A percentile compares a stretch with the other conserved stretches of the same genome.
These are phyloP conservation scores for Clausena lansium DNA, from an alignment of 345 rosid genomes.

Conservation along the genomic window DNA sequence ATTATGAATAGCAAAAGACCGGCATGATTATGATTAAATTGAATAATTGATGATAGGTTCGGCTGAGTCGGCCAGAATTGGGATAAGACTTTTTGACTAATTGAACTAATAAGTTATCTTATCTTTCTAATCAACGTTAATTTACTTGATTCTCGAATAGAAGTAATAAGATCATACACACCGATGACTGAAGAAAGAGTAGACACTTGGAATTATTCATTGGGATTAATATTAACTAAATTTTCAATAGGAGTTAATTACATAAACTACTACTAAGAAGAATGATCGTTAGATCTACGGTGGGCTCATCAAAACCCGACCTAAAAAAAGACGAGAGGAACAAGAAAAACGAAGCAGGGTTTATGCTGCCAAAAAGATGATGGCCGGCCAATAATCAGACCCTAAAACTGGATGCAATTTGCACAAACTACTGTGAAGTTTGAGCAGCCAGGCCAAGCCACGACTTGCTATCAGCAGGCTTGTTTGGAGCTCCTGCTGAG, in stretches of 20 bases:
- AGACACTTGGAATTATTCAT: background rate
- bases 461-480: slow-evolving; percentile 46
- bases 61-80: background rate
- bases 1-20: background rate
- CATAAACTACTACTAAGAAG: slow-evolving; percentile 26
- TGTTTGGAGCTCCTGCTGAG: slow-evolving; percentile 29
- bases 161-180: background rate
- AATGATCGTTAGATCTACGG: slow-evolving; percentile 19
- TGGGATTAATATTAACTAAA: background rate
- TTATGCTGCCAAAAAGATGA: slow-evolving; percentile 16
- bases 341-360: slow-evolving; percentile 3
- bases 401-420: slow-evolving; percentile 5
- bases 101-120: background rate
- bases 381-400: slow-evolving; percentile 8
- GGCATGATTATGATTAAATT: background rate
- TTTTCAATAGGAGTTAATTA: slow-evolving; percentile 13
- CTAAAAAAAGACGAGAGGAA: background rate
- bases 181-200: background rate
- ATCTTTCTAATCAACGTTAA: background rate
- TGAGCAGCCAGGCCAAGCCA: slow-evolving; percentile 81
- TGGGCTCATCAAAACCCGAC: slow-evolving; percentile 11
- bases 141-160: background rate
- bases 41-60: background rate
- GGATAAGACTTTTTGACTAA: background rate
- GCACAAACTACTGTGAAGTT: slow-evolving; percentile 17